Evolutionary conservation across 2,329 filamentous ascomycete genomes (phyloP).

Genomic region (Ophiocordyceps camponoti-leonardi): DNA sequence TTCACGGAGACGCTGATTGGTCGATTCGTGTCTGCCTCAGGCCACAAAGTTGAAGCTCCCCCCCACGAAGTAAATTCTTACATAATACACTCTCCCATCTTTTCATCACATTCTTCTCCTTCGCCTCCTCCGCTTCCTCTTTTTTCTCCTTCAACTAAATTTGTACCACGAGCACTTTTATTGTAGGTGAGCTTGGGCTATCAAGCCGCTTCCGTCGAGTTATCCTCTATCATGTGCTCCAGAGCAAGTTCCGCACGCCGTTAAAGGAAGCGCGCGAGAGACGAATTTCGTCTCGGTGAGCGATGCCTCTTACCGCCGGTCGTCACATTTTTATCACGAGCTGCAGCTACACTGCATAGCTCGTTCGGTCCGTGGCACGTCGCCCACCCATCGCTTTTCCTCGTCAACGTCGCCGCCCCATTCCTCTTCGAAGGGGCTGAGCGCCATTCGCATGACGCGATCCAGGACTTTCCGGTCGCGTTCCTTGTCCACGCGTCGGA

Average conservation of each 20-base stretch:
- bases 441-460: slow-evolving; percentile 64
- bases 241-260: slow-evolving; percentile 41
- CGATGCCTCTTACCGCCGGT: slow-evolving; percentile 58
- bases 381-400: slow-evolving; percentile 68
- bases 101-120: slow-evolving; percentile 6
- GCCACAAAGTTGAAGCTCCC: slow-evolving; percentile 6
- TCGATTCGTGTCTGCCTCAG: slow-evolving; percentile 18
- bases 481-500: slow-evolving; percentile 71
- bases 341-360: slow-evolving; percentile 93
- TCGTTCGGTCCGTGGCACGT: slow-evolving; percentile 61
- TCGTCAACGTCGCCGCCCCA: slow-evolving; percentile 57
- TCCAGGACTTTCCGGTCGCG: slow-evolving; percentile 65
- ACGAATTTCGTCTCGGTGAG: slow-evolving; percentile 35
- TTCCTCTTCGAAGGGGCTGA: slow-evolving; percentile 67
- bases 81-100: background rate
- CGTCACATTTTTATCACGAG: slow-evolving; percentile 52
- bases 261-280: slow-evolving; percentile 57
- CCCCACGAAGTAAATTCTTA: background rate
- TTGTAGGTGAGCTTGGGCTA: slow-evolving; percentile 51
- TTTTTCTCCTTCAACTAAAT: slow-evolving; percentile 24
- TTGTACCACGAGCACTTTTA: slow-evolving; percentile 53
- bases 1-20: slow-evolving; percentile 27
- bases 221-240: slow-evolving; percentile 57
- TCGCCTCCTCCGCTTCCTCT: slow-evolving; percentile 3
- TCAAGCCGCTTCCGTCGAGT: slow-evolving; percentile 34